Evolutionary conservation across 495 filamentous ascomycete species (phyloP).

Genomic region (Penicillium flavigenum): DNA sequence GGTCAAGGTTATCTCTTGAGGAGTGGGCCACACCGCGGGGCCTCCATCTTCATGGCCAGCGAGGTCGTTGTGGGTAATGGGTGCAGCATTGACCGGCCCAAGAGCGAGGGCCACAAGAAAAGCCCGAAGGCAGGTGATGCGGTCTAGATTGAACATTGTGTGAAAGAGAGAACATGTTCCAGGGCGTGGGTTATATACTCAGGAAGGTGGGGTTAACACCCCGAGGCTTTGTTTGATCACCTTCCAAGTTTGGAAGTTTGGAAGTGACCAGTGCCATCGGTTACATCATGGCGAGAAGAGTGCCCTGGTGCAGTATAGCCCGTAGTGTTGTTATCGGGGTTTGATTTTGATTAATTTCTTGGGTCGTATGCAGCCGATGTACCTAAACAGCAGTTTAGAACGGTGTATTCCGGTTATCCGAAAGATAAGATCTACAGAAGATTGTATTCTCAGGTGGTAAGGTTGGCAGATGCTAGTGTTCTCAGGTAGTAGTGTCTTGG

Average conservation of each 20-base stretch:
- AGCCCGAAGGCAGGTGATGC: conserved; percentile 9
- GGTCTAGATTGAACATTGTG: conserved; percentile 9
- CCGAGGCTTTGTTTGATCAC: neutral
- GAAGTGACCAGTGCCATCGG: neutral
- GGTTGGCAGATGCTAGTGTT: neutral
- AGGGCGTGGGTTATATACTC: neutral
- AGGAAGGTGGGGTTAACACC: neutral
- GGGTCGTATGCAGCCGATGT: neutral
- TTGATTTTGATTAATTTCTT: neutral
- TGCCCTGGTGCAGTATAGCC: neutral
- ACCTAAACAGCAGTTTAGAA: neutral
- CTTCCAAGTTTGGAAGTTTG: neutral
- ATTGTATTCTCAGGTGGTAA: neutral
- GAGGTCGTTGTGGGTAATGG: neutral
- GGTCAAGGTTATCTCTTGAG: conserved; percentile 13
- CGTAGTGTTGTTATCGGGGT: neutral
- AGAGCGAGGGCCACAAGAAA: conserved; percentile 13
- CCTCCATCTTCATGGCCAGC: neutral
- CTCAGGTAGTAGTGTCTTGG: neutral
- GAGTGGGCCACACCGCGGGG: conserved; percentile 9
- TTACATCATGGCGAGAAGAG: conserved; percentile 11
- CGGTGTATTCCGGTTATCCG: neutral
- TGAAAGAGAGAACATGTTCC: neutral
- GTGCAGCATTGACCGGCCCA: conserved; percentile 10
- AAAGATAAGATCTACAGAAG: neutral